Evolutionary conservation across 2,329 filamentous ascomycete genomes (phyloP).

Genomic region (Cercospora sojina): DNA sequence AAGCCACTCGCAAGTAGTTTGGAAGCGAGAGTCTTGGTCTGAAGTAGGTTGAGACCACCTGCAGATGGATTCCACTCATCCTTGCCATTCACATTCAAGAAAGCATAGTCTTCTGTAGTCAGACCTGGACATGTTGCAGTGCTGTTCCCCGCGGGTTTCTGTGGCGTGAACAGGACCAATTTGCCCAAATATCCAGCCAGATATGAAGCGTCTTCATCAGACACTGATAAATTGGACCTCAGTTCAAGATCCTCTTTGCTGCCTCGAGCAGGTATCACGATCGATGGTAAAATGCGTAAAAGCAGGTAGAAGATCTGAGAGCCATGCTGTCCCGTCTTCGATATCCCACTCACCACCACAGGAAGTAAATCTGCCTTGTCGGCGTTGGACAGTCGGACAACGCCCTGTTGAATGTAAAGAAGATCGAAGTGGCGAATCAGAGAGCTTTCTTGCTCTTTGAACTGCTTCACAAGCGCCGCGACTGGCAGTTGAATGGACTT

Average conservation of each 20-base stretch:
- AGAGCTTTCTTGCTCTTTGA: conserved; percentile 71
- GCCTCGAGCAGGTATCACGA: conserved; percentile 71
- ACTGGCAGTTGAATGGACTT: conserved; percentile 76
- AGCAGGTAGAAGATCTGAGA: conserved; percentile 79
- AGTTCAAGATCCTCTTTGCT: conserved; percentile 74
- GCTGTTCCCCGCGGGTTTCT: conserved; percentile 37
- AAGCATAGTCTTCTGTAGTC: conserved; percentile 64
- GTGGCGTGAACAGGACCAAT: conserved; percentile 64
- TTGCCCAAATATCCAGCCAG: conserved; percentile 74
- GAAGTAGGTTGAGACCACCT: conserved; percentile 64
- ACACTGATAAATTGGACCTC: conserved; percentile 64
- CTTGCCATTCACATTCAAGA: conserved; percentile 66
- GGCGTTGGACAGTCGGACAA: conserved; percentile 57
- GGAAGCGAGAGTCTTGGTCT: conserved; percentile 68
- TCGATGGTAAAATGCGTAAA: conserved; percentile 69
- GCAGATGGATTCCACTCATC: conserved; percentile 65
- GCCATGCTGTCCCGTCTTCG: conserved; percentile 56
- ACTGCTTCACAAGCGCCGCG: conserved; percentile 79
- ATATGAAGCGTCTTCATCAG: conserved; percentile 69
- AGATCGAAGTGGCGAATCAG: conserved; percentile 87
- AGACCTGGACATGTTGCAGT: conserved; percentile 58
- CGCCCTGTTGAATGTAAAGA: conserved; percentile 82
- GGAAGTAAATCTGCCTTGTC: conserved; percentile 74
- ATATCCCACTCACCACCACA: conserved; percentile 65
- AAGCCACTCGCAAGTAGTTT: conserved; percentile 79